Evolutionary conservation across 2,329 filamentous ascomycete species (phyloP), one percentile per base, ranked within the genome.

Genomic region (Apiospora aurea): DNA sequence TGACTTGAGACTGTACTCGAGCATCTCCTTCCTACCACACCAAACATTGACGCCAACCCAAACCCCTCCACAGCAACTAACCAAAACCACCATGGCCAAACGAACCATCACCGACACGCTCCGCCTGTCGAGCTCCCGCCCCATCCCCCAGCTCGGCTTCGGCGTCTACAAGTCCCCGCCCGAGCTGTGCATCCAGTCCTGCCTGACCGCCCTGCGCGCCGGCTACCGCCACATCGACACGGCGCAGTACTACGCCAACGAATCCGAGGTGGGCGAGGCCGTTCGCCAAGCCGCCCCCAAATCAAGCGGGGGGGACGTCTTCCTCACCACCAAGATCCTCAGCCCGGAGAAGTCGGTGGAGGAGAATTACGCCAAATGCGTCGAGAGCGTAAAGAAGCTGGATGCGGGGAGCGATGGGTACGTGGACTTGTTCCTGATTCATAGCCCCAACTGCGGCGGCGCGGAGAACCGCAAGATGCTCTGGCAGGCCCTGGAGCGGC

Each of bases 281-380:
- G 80, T 94, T n/a, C 82, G 82, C 88, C 2, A 85, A 85, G 0
- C 74, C 94, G 7, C 81, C 85, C 6, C 87, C 26, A 1, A 29
- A 29, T 1, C 3, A 1, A 29, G 90, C 44, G 81, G 85, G 21
- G 24, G 1, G 13, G 85, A 93, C 11, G 77, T 94, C 68, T 94
- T 92, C 79, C 81, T 94, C 51, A 94, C 92, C 0, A 92, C 90
- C 72, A 95, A 95, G 82, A 90, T 94, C 71, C 82, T 91, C 43
- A 83, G 81, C 41, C 83, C 88, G 6, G 85, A 82, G 1, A 85
- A 85, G 4, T 87, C 87, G 69, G 81, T 85, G 2, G 89, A 92
- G 8, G 84, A 85, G 34, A 90, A 88, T 8, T 92, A 93, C 78
- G 78, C 87, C 72, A 88, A 86, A 73, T 82, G 89, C 16, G 76